Conservation (phyloP, 352 stramenopile species). For the Globisporangium lucens region DNA sequence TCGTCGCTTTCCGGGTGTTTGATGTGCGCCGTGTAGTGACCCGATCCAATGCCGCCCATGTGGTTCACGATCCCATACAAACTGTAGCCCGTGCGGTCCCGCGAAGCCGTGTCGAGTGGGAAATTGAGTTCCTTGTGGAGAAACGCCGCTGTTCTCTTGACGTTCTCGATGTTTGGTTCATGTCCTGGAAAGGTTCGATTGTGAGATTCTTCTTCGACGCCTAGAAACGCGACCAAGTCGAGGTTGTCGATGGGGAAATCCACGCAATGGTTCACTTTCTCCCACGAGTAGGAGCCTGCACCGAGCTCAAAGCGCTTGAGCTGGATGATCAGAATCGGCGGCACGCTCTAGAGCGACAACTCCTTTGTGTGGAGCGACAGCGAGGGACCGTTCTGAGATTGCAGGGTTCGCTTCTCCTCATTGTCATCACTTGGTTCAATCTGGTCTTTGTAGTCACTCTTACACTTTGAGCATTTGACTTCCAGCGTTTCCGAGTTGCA, state of each 20-base stretch:
- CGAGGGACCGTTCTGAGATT: background rate
- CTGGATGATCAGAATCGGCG: slow-evolving; percentile 57
- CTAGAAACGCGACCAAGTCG: slow-evolving; percentile 61
- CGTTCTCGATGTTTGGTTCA: slow-evolving; percentile 6
- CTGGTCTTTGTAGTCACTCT: background rate
- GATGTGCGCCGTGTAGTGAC: slow-evolving; percentile 90
- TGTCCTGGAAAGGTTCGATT: background rate
- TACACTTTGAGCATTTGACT: slow-evolving; percentile 38
- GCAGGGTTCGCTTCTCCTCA: background rate
- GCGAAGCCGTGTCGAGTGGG: slow-evolving; percentile 38
- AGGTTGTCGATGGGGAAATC: slow-evolving; percentile 89
- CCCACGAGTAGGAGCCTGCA: slow-evolving; percentile 52
- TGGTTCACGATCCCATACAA: slow-evolving; percentile 96
- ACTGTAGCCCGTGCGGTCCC: slow-evolving; percentile 70
- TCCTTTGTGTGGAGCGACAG: slow-evolving; percentile 42
- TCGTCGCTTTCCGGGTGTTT: slow-evolving; percentile 31
- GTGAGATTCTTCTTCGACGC: background rate
- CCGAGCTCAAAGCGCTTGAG: slow-evolving; percentile 64
- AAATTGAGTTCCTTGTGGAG: slow-evolving; percentile 38
- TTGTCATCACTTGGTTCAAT: background rate
- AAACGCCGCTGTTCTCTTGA: slow-evolving; percentile 28
- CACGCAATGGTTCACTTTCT: slow-evolving; percentile 89
- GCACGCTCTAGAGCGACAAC: slow-evolving; percentile 49
- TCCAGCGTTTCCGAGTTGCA: slow-evolving; percentile 47
- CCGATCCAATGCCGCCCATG: slow-evolving; percentile 87